phyloP scores from a whole-genome alignment of 108 stramenopile genomes.

The Skeletonema potamos region DNA sequence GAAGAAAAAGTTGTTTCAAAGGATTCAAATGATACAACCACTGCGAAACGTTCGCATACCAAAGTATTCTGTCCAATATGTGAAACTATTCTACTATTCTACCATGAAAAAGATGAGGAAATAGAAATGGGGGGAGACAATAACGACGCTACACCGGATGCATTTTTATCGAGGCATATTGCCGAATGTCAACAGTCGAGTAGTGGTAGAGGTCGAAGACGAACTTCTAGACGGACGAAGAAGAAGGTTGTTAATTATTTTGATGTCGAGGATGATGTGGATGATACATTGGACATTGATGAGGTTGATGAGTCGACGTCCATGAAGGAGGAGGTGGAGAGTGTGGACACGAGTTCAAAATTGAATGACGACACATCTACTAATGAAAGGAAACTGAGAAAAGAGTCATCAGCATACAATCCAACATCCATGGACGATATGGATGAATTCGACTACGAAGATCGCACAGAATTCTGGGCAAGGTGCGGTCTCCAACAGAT shows the following conservation, averaged over 20 bases:
- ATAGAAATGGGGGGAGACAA: neutral
- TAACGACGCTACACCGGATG: slow-evolving; percentile 43
- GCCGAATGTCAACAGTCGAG: slow-evolving; percentile 36
- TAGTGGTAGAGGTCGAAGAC: slow-evolving; percentile 8
- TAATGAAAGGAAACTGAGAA: neutral
- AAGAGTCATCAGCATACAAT: neutral
- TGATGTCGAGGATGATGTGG: slow-evolving; percentile 15
- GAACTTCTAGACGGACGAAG: slow-evolving; percentile 17
- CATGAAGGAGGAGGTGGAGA: neutral
- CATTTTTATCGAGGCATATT: slow-evolving; percentile 44
- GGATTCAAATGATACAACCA: neutral
- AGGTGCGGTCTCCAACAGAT: slow-evolving; percentile 61
- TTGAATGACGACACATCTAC: neutral
- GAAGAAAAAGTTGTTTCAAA: neutral
- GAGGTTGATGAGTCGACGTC: neutral
- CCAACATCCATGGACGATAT: slow-evolving; percentile 61
- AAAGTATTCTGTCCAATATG: slow-evolving; percentile 50
- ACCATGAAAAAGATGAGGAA: neutral
- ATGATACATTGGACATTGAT: neutral
- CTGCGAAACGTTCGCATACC: slow-evolving; percentile 9
- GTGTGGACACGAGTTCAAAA: slow-evolving; percentile 1
- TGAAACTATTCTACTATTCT: slow-evolving; percentile 27
- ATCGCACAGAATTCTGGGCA: slow-evolving; percentile 83
- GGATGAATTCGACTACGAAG: slow-evolving; percentile 75
- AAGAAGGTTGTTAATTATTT: slow-evolving; percentile 20